A percentile compares a stretch with the other conserved stretches of the same genome.
Conservation (phyloP, 805 yeast species). For the Yamadazyma akitaensis region DNA sequence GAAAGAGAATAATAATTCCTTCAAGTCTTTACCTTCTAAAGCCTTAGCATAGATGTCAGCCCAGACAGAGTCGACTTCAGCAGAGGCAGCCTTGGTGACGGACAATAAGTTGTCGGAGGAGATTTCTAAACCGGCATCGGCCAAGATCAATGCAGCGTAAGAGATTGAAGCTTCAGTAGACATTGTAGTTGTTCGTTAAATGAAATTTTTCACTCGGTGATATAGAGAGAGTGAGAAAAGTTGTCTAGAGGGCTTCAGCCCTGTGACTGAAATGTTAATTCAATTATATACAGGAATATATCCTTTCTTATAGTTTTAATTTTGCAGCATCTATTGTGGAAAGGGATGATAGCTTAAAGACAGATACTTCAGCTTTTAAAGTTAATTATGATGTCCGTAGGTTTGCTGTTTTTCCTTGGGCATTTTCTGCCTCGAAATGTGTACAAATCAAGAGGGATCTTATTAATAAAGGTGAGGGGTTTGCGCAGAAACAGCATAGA, state of each 20-base stretch:
- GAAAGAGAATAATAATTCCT: constrained; percentile 49
- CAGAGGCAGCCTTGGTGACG: constrained; percentile 40
- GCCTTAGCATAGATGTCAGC: constrained; percentile 48
- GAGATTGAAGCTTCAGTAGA: constrained; percentile 48
- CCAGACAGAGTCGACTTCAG: constrained; percentile 46
- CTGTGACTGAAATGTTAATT: neutral
- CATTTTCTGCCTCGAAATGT: too few species aligned
- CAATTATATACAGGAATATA: neutral
- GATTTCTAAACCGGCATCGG: constrained; percentile 47
- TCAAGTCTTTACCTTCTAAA: constrained; percentile 45
- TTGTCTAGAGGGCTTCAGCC: constrained; percentile 5
- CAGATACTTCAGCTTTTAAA: too few species aligned
- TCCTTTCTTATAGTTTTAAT: too few species aligned
- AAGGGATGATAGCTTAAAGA: neutral
- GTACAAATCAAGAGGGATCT: too few species aligned
- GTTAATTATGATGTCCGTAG: too few species aligned
- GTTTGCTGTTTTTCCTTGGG: too few species aligned
- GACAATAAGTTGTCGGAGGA: constrained; percentile 42
- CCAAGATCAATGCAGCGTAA: constrained; percentile 50
- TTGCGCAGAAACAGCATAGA: too few species aligned
- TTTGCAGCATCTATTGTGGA: too few species aligned
- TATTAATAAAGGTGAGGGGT: too few species aligned
- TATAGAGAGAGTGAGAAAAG: neutral
- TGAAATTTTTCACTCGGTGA: constrained; percentile 6
- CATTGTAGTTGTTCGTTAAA: constrained; percentile 21